Conservation (phyloP, 2,329 filamentous ascomycete genomes). For the Aureobasidium sp. region DNA sequence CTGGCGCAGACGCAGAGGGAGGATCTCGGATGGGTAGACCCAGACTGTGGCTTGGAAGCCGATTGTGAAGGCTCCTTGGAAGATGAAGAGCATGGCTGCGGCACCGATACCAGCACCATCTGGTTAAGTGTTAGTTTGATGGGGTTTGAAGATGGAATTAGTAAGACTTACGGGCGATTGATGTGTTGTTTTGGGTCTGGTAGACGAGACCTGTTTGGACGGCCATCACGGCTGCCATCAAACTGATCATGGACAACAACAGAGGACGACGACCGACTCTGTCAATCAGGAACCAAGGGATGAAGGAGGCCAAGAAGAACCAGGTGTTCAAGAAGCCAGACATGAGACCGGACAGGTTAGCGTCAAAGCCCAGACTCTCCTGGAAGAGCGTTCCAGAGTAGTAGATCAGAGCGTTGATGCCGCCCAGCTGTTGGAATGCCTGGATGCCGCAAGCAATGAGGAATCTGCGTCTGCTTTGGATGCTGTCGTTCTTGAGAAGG, state of each 20-base stretch:
- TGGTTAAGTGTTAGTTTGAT: neutral
- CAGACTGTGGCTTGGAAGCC: slow-evolving; percentile 56
- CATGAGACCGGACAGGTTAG: slow-evolving; percentile 25
- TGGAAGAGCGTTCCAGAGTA: slow-evolving; percentile 27
- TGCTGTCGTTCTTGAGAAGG: slow-evolving; percentile 24
- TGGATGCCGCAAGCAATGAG: slow-evolving; percentile 26
- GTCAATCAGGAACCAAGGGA: slow-evolving; percentile 45
- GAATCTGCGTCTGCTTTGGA: slow-evolving; percentile 25
- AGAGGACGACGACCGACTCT: slow-evolving; percentile 46
- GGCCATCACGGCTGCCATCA: slow-evolving; percentile 60
- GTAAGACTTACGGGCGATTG: slow-evolving; percentile 19
- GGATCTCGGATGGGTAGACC: slow-evolving; percentile 56
- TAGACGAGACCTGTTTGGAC: slow-evolving; percentile 43
- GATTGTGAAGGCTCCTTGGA: slow-evolving; percentile 56
- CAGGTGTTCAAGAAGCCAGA: slow-evolving; percentile 32
- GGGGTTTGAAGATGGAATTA: neutral
- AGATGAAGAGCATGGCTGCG: slow-evolving; percentile 54
- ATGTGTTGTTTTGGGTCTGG: slow-evolving; percentile 24
- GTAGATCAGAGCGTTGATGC: slow-evolving; percentile 27
- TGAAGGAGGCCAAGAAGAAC: slow-evolving; percentile 34
- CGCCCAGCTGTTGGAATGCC: slow-evolving; percentile 26
- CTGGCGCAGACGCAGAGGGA: slow-evolving; percentile 42
- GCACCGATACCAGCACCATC: slow-evolving; percentile 26
- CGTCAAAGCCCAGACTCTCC: slow-evolving; percentile 23
- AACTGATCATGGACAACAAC: slow-evolving; percentile 45